phyloP scores from a whole-genome alignment of 225 moss, liverwort and hornwort species.

The Pseudisothecium myosuroides region DNA sequence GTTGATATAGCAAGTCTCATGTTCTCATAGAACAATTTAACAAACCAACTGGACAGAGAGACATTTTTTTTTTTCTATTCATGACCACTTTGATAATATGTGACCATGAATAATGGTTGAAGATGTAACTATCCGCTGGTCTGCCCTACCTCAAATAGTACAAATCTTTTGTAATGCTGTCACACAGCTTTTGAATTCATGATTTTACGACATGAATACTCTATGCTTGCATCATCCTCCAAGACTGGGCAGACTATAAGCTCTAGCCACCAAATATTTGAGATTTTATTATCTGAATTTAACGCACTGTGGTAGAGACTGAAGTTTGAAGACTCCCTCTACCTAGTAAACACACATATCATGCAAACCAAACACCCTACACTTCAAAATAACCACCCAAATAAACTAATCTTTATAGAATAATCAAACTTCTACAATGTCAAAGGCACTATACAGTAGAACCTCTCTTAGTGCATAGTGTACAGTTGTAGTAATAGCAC shows the following conservation, averaged over 20 bases:
- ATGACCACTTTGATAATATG: not conserved
- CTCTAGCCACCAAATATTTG: not conserved
- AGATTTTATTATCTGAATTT: not conserved
- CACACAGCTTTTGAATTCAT: not conserved
- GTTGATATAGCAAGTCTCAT: not conserved
- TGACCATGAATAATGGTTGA: not conserved
- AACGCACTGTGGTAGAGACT: too few relatives aligned
- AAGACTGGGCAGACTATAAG: not conserved
- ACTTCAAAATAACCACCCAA: not conserved
- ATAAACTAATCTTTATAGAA: not conserved
- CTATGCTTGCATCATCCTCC: not conserved
- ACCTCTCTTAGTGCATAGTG: too few relatives aligned
- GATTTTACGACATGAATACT: not conserved
- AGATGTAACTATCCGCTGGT: not conserved
- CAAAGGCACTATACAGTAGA: too few relatives aligned
- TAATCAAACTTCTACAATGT: fast-evolving
- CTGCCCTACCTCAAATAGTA: not conserved
- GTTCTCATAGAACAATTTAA: not conserved
- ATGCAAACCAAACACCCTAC: not conserved
- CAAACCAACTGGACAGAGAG: not conserved
- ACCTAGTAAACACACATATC: not conserved
- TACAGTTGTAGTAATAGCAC: too few relatives aligned
- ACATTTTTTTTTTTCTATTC: not conserved
- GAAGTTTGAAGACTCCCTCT: not conserved
- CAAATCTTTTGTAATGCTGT: not conserved